Conservation (phyloP, 2,329 filamentous ascomycete species). For the Fusarium camptoceras region DNA sequence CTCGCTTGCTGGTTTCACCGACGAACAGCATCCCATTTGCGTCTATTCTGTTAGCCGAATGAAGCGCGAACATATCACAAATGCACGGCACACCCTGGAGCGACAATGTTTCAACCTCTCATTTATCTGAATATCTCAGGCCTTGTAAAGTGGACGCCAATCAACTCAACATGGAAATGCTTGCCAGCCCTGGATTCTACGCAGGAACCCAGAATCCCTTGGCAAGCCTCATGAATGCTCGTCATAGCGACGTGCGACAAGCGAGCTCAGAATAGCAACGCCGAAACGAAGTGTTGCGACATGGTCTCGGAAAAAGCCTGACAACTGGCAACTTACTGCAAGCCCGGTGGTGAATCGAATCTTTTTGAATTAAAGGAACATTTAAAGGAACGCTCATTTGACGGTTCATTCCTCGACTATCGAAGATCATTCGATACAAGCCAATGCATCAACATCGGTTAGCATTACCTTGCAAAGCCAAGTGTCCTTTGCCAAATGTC, state of each 20-base stretch:
- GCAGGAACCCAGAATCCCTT: slow-evolving; percentile 25
- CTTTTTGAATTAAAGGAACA: not conserved
- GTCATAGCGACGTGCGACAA: slow-evolving; percentile 29
- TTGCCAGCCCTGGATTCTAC: slow-evolving; percentile 6
- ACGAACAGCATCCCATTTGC: slow-evolving; percentile 7
- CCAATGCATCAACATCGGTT: not conserved
- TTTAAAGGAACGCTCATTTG: not conserved
- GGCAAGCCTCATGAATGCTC: slow-evolving; percentile 10
- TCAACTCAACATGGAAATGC: slow-evolving; percentile 2
- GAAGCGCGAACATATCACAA: slow-evolving; percentile 14
- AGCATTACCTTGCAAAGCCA: not conserved
- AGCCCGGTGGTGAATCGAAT: not conserved
- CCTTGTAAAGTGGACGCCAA: not conserved
- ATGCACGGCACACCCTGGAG: slow-evolving; percentile 19
- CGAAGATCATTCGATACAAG: slow-evolving; percentile 1
- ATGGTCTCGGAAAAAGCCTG: slow-evolving; percentile 3
- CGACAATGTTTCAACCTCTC: slow-evolving; percentile 32
- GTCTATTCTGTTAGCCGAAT: slow-evolving; percentile 1
- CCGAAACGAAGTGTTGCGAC: slow-evolving; percentile 16
- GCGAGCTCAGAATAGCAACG: slow-evolving; percentile 20
- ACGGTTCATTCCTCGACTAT: not conserved
- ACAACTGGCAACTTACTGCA: not conserved
- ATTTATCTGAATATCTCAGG: slow-evolving; percentile 25
- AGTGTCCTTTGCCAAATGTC: not conserved
- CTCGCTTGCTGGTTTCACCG: slow-evolving; percentile 22